Conservation (phyloP, 169 alveolate species). For the Plasmodium sp. region DNA sequence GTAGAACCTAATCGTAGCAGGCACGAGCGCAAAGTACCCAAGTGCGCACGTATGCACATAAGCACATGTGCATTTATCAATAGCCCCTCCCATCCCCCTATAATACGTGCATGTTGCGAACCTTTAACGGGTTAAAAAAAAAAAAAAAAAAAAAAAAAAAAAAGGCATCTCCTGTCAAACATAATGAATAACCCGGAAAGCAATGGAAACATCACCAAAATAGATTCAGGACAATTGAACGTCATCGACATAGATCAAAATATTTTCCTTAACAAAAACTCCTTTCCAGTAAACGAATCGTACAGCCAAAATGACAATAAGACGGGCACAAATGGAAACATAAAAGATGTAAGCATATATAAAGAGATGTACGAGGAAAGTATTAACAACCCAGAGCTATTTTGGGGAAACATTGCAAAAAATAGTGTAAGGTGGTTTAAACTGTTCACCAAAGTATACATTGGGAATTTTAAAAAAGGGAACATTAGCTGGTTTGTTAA, state of each 20-base stretch:
- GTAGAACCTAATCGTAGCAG: neutral
- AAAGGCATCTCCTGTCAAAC: neutral
- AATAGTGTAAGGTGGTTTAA: constrained; percentile 78
- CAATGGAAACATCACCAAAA: constrained; percentile 12
- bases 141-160: constrained; percentile 11
- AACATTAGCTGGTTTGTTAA: constrained; percentile 90
- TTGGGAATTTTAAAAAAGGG: constrained; percentile 80
- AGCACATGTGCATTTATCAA: neutral
- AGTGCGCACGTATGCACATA: neutral
- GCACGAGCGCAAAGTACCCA: neutral
- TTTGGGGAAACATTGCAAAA: constrained; percentile 80
- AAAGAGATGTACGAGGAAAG: constrained; percentile 80
- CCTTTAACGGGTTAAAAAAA: neutral
- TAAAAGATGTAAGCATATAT: constrained; percentile 68
- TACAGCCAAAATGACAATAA: constrained; percentile 27
- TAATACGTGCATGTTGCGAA: neutral
- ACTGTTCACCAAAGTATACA: constrained; percentile 76
- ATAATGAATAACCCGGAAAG: constrained; percentile 36
- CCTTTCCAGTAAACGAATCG: constrained; percentile 39
- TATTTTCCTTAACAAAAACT: constrained; percentile 27
- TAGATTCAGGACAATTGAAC: constrained; percentile 33
- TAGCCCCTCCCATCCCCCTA: neutral
- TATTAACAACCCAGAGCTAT: constrained; percentile 78
- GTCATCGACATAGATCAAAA: constrained; percentile 53
- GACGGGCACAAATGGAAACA: constrained; percentile 16